These are phyloP conservation scores for Sporothrix phasma DNA, from an alignment of 2,329 filamentous ascomycete species.

Conservation along the genomic window DNA sequence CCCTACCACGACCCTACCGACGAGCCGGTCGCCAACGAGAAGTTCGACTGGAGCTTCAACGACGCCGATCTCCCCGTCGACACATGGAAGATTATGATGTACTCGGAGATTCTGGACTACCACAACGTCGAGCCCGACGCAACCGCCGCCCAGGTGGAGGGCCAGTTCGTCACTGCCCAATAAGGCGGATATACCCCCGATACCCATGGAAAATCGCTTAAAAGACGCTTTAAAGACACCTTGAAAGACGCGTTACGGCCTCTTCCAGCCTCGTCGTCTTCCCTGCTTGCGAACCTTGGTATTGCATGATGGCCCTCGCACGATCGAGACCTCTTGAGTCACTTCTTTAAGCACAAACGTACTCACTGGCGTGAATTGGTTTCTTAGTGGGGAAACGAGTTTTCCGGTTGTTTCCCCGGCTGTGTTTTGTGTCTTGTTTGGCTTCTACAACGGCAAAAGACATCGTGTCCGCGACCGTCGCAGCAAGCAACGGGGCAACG, in stretches of 20 bases:
- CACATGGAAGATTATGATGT: constrained; percentile 99
- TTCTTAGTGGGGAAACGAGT: too few species aligned
- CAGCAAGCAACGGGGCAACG: neutral
- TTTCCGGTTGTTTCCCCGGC: too few species aligned
- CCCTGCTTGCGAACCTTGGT: neutral
- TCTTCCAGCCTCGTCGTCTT: neutral
- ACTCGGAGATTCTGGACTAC: constrained; percentile 93
- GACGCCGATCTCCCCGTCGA: constrained; percentile 95
- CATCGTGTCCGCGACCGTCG: neutral
- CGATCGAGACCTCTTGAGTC: neutral
- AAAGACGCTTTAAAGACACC: too few species aligned
- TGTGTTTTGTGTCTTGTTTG: neutral
- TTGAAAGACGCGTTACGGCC: neutral
- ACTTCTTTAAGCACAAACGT: neutral
- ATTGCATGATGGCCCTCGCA: neutral
- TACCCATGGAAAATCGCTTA: neutral
- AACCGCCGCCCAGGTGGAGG: constrained; percentile 19
- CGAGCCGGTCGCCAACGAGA: constrained; percentile 89
- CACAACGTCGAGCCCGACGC: constrained; percentile 69
- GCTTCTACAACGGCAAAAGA: neutral
- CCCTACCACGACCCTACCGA: constrained; percentile 97
- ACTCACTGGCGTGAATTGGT: too few species aligned
- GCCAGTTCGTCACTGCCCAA: constrained; percentile 1
- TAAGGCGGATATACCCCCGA: neutral
- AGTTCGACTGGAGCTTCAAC: constrained; percentile 99